These are phyloP conservation scores for Brassica cretica DNA, from an alignment of 345 rosid species.

Conservation along the genomic window DNA sequence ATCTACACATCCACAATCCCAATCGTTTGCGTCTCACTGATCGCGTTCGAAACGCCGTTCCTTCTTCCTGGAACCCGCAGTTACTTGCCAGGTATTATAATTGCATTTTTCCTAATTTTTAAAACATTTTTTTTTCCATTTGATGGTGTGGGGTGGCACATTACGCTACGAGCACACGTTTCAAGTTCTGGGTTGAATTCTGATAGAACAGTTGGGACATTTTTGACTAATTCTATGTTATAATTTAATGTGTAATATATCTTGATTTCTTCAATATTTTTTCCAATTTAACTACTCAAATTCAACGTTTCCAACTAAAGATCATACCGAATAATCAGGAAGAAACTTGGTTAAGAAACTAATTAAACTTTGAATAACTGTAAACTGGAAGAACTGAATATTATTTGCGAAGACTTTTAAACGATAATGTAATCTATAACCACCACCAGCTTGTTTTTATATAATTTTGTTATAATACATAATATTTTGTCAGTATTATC, in stretches of 20 bases:
- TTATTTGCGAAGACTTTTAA: conserved; percentile 31
- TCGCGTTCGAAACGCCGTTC: conserved; percentile 67
- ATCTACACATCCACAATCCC: conserved; percentile 64
- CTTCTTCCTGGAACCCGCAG: conserved; percentile 77
- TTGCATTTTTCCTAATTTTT: neutral
- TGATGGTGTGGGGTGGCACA: neutral
- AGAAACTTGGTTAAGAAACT: conserved; percentile 4
- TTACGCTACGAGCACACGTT: conserved; percentile 3
- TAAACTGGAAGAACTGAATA: conserved; percentile 4
- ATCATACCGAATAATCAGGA: conserved; percentile 7
- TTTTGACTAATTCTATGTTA: conserved; percentile 32
- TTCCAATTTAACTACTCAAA: neutral
- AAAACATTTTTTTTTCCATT: neutral
- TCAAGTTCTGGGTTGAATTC: conserved; percentile 12
- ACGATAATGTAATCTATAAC: neutral
- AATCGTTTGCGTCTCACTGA: conserved; percentile 69
- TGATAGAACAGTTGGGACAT: conserved; percentile 2
- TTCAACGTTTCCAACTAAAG: conserved; percentile 37
- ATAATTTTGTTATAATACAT: neutral
- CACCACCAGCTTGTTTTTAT: conserved; percentile 2
- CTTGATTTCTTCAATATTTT: neutral
- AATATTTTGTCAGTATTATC: conserved; percentile 3
- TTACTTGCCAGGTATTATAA: conserved; percentile 62
- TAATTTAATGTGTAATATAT: conserved; percentile 17
- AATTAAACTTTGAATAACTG: conserved; percentile 11